Evolutionary conservation across 2,329 filamentous ascomycete species (phyloP).

Genomic region (Ceratocystis huliohia): DNA sequence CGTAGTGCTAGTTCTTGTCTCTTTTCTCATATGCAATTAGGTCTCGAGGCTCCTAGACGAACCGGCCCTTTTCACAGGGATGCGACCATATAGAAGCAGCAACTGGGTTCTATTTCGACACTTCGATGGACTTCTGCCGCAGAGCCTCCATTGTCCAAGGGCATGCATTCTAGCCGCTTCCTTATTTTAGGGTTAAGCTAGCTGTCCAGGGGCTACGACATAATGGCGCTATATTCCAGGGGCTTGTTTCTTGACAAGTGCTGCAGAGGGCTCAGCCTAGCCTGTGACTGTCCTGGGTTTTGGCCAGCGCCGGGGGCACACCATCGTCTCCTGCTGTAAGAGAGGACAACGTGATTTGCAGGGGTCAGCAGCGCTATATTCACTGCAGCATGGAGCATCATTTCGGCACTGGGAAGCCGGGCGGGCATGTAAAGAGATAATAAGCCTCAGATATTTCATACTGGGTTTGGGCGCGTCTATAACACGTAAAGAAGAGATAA

Average conservation of each 20-base stretch:
- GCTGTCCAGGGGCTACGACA: background rate
- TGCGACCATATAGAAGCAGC: background rate
- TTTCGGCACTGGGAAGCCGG: conserved; percentile 2
- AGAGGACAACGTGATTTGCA: background rate
- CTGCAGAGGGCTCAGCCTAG: too few species aligned
- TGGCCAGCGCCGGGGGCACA: too few species aligned
- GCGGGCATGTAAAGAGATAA: background rate
- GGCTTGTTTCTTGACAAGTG: too few species aligned
- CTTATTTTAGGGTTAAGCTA: background rate
- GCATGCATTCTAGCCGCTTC: background rate
- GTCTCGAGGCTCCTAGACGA: background rate
- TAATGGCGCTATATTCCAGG: background rate
- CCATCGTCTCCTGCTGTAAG: too few species aligned
- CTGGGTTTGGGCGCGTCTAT: background rate
- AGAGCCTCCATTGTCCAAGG: conserved; percentile 1
- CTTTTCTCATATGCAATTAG: background rate
- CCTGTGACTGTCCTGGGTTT: too few species aligned
- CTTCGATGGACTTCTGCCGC: conserved; percentile 1
- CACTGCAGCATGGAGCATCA: background rate
- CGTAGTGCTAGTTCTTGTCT: background rate
- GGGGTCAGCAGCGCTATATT: background rate
- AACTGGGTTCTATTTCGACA: background rate
- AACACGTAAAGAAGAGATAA: background rate
- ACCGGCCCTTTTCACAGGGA: conserved; percentile 6
- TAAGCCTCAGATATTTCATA: background rate